A percentile compares a stretch with the other conserved stretches of the same genome.
phyloP scores from a whole-genome alignment of 345 rosid species.

The Sisymbrium irio region DNA sequence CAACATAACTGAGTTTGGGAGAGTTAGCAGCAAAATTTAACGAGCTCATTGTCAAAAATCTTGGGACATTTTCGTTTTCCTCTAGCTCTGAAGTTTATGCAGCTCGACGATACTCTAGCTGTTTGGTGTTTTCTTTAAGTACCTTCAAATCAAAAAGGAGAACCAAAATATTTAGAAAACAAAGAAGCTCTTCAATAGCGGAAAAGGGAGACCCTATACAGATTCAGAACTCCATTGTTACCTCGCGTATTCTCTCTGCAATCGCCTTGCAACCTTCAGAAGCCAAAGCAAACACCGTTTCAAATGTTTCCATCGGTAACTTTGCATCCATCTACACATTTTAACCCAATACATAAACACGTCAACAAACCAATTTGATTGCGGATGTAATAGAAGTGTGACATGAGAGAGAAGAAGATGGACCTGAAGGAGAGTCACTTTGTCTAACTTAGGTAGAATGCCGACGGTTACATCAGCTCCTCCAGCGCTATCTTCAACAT shows the following conservation, averaged over 20 bases:
- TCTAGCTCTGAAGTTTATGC: conserved; percentile 27
- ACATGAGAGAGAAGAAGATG: not conserved
- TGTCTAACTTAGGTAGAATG: conserved; percentile 77
- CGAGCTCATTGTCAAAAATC: not conserved
- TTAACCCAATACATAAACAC: not conserved
- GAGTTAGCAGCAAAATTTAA: not conserved
- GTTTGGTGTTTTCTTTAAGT: conserved; percentile 71
- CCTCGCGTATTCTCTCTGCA: conserved; percentile 72
- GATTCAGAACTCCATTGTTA: conserved; percentile 23
- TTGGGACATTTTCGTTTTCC: not conserved
- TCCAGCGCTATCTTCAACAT: conserved; percentile 93
- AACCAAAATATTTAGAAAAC: conserved; percentile 14
- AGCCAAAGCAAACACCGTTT: conserved; percentile 86
- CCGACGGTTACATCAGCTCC: conserved; percentile 96
- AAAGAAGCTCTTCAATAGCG: conserved; percentile 1
- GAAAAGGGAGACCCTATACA: not conserved
- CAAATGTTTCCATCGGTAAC: conserved; percentile 67
- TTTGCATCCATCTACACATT: conserved; percentile 84
- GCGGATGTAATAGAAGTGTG: not conserved
- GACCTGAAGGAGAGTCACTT: conserved; percentile 98
- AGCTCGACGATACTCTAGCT: conserved; percentile 70
- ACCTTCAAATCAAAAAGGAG: conserved; percentile 42
- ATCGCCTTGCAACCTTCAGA: conserved; percentile 85
- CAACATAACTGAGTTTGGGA: not conserved
- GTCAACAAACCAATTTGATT: not conserved